Evolutionary conservation across 108 stramenopile species (phyloP).

Genomic region (Cafeteria roenbergensis): DNA sequence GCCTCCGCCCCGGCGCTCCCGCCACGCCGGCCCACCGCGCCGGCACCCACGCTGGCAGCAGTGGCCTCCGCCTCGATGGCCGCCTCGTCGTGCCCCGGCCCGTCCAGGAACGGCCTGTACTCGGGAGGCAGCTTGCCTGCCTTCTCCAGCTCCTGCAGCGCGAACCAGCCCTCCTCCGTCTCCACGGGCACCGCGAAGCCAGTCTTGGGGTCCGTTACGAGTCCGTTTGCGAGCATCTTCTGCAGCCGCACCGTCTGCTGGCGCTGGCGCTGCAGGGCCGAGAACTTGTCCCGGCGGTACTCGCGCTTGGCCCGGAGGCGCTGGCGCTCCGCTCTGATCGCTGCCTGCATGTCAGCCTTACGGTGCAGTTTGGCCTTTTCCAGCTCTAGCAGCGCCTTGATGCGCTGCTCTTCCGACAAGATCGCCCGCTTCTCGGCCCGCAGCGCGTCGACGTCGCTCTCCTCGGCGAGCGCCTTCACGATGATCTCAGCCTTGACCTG

Average conservation of each 20-base stretch:
- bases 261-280: neutral
- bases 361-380: slow-evolving; percentile 39
- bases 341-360: slow-evolving; percentile 40
- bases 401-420: slow-evolving; percentile 45
- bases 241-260: neutral
- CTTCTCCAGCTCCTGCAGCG: neutral
- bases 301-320: slow-evolving; percentile 35
- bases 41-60: neutral
- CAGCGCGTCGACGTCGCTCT: slow-evolving; percentile 45
- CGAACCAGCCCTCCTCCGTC: neutral
- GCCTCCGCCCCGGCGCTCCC: neutral
- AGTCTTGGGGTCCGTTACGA: neutral
- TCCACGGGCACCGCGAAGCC: neutral
- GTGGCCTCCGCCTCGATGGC: neutral
- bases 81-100: neutral
- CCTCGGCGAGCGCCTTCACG: slow-evolving; percentile 39
- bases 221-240: neutral
- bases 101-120: neutral
- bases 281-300: slow-evolving; percentile 18
- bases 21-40: too few species aligned
- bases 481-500: slow-evolving; percentile 44
- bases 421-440: slow-evolving; percentile 48
- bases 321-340: slow-evolving; percentile 45
- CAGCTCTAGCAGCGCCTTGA: slow-evolving; percentile 45
- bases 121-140: neutral